Evolutionary conservation across 352 stramenopile species (phyloP), one percentile per base, ranked within the genome.

Genomic region (Phytophthora capsici): DNA sequence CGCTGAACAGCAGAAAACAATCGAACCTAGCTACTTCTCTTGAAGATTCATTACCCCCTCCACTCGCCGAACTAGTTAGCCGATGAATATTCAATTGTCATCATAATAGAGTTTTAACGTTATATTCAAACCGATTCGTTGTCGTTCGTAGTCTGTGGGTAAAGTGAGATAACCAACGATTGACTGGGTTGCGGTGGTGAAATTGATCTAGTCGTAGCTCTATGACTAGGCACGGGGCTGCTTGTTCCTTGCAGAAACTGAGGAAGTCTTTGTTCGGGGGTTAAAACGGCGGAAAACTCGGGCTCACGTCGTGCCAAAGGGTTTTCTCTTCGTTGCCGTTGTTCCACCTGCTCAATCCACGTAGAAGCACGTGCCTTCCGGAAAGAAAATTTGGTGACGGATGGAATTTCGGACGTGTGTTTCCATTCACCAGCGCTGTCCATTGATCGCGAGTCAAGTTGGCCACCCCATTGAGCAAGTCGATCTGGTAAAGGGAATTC

Each of bases 291-390:
- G 25, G 28, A 37, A 1, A 59, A 25, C n/a, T 49, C 22, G 13
- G 43, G 36, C 19, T 62, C 57, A 20, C 51, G 28, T 34, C 28
- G 55, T 7, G 79, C 73, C 26, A 80, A 48, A 19, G 80, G 80
- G 40, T 82, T 60, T 25, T 67, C 72, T 37, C 73, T 69, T 4
- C 63, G 71, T 32, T 87, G 77, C 0, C 68, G 78, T 37, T 85
- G 71, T 37, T 90, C 83, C 17, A 90, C 61, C 14, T 90, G 73
- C 41, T 90, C 82, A 65, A 91, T 93, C 84, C 82, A 93, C n/a
- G 82, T 84, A 1, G 63, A 66, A 45, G 71, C 61, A 0, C 56
- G 61, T 6, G 80, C 80, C 16, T 79, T 77, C 4, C 76, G 82
- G 55, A 93, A 91, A 1, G 71, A 88, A 55, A 80, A 88, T 14